Evolutionary conservation across 495 filamentous ascomycete genomes (phyloP).

Genomic region (Pyrenopolyporus hunteri): DNA sequence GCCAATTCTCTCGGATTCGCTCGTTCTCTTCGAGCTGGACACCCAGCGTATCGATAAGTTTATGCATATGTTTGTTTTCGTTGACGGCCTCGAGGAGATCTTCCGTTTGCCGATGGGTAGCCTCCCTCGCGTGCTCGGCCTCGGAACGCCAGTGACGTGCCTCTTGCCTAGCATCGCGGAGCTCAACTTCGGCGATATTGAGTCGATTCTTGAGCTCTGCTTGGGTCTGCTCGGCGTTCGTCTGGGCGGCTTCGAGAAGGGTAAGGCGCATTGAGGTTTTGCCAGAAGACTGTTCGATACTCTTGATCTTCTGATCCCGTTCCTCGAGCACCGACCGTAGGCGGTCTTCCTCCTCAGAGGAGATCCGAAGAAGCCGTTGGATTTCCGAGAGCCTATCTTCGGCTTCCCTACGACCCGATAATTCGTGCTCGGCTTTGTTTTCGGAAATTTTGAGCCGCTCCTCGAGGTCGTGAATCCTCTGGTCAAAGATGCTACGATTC

Average conservation of each 20-base stretch:
- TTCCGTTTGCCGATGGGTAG: constrained; percentile 48
- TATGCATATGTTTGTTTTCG: constrained; percentile 61
- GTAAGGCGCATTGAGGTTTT: constrained; percentile 64
- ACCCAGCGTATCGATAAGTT: constrained; percentile 69
- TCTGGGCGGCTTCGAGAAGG: constrained; percentile 66
- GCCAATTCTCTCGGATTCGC: constrained; percentile 75
- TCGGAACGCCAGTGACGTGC: constrained; percentile 57
- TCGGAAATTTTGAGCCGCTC: constrained; percentile 52
- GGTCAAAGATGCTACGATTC: constrained; percentile 54
- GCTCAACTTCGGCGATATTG: constrained; percentile 54
- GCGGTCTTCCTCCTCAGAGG: constrained; percentile 71
- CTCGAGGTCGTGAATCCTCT: constrained; percentile 55
- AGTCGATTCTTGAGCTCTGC: constrained; percentile 64
- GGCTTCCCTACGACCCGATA: constrained; percentile 66
- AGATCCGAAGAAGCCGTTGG: constrained; percentile 69
- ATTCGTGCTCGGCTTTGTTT: constrained; percentile 59
- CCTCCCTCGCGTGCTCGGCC: constrained; percentile 51
- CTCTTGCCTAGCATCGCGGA: constrained; percentile 56
- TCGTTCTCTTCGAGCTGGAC: constrained; percentile 85
- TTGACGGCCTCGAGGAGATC: constrained; percentile 49
- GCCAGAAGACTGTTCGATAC: constrained; percentile 51
- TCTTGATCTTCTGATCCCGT: constrained; percentile 58
- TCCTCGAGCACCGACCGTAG: constrained; percentile 73
- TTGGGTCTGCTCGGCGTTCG: constrained; percentile 67
- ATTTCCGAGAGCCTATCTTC: constrained; percentile 77